A percentile compares a stretch with the other conserved stretches of the same genome.
Evolutionary conservation across 345 rosid genomes (phyloP).

Genomic region (Erysimum cheiranthoides): DNA sequence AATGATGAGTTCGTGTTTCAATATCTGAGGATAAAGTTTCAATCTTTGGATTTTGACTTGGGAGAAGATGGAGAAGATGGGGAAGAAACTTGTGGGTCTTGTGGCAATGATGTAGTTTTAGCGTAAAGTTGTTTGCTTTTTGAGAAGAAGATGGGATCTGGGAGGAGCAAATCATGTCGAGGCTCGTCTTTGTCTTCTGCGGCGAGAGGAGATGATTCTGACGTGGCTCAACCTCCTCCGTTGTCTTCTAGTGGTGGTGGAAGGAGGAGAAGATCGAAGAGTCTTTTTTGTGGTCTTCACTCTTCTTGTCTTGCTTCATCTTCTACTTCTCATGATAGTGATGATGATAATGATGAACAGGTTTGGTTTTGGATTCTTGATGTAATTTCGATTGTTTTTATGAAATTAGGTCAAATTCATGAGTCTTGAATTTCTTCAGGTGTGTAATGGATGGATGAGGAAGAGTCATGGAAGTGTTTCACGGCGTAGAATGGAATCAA

Average conservation of each 20-base stretch:
- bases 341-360: constrained; percentile 47
- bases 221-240: constrained; percentile 24
- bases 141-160: constrained; percentile 70
- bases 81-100: constrained; percentile 23
- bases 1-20: constrained; percentile 20
- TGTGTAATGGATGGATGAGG: constrained; percentile 50
- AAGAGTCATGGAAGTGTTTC: constrained; percentile 47
- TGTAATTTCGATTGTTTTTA: neutral
- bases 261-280: constrained; percentile 56
- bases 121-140: constrained; percentile 26
- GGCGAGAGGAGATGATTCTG: constrained; percentile 25
- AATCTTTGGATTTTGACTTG: constrained; percentile 34
- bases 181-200: constrained; percentile 44
- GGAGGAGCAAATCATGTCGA: constrained; percentile 66
- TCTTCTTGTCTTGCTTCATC: constrained; percentile 73
- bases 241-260: constrained; percentile 41
- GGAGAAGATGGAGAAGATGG: neutral
- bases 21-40: constrained; percentile 24
- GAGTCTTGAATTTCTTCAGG: constrained; percentile 43
- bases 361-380: constrained; percentile 36
- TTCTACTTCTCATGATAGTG: constrained; percentile 61
- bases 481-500: constrained; percentile 39
- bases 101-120: constrained; percentile 40
- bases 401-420: constrained; percentile 1
- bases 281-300: constrained; percentile 58